Base-by-base conservation (phyloP, 2,329 filamentous ascomycete species). In the Taxawa tesnikishii region DNA sequence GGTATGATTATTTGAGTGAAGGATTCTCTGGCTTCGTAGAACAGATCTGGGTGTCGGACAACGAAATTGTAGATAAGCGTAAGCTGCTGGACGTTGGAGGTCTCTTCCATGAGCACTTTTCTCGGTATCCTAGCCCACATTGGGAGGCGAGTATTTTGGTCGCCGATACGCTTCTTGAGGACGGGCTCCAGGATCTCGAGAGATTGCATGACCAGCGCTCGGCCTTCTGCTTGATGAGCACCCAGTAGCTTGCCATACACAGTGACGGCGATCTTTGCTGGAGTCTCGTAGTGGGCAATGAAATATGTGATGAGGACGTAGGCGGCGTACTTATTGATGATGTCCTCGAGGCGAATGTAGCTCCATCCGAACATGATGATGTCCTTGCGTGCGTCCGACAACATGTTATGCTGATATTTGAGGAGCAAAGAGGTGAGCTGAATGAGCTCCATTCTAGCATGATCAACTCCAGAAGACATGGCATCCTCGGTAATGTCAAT, bases 351-450 rank as follows among this genome's bases (percentile, higher is more conserved):
- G 15, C 83, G 76, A 47, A 98, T 98, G 51, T 94, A 96, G 12
- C 87, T 94, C 90, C 90, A 99, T 3, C 85, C 87, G 56, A 96
- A 98, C 58, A 94, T 96, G 50, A 98, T 98, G 40, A 98, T 88
- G 42, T 98, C 90, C 57, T 98, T 98, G 23, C 92, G 77, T 3
- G 83, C 79, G 48, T 96, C 90, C 44, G 92, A 82, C 2, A 98
- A 71, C 33, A 85, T 81, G 18, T 74, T 73, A 48, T 88, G 77
- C 48, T 98, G 84, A 48, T 96, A 93, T 52, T 98, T 98, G 57
- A 98, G 79, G 24, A 98, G 67, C 63, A 98, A 76, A 0, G 90
- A 87, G 5, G 90, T 94, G 27, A 96, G 71, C 53, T 99, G 92
- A 28, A 99, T 70, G 7, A 94, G 72, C 52, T 98, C 92, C 75